Conservation (phyloP, 2,329 filamentous ascomycete genomes). For the Neobulgaria alba region DNA sequence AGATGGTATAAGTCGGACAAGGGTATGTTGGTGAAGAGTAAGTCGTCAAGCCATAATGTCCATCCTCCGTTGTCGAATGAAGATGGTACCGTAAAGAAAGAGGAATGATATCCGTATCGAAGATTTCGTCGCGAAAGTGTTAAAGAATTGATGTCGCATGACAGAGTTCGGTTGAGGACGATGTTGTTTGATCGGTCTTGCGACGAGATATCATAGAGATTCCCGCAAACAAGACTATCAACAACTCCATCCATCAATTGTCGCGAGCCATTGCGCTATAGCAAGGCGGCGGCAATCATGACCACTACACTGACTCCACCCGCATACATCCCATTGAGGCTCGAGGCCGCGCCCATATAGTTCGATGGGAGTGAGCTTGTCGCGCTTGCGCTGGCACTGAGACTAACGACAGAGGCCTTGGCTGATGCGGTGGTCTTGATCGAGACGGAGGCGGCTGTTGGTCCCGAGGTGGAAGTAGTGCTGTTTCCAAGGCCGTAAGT, state of each 20-base stretch:
- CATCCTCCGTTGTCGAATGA: constrained; percentile 2
- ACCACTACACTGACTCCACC: constrained; percentile 42
- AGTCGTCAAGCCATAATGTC: constrained; percentile 20
- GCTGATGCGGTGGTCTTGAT: neutral
- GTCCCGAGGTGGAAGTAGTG: constrained; percentile 21
- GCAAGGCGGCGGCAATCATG: constrained; percentile 40
- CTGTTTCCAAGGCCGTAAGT: constrained; percentile 30
- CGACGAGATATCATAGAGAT: neutral
- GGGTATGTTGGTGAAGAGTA: constrained; percentile 4
- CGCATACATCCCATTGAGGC: constrained; percentile 36
- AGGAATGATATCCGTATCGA: constrained; percentile 19
- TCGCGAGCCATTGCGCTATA: constrained; percentile 33
- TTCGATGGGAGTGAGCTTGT: constrained; percentile 29
- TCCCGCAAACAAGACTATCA: constrained; percentile 1
- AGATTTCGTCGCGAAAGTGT: constrained; percentile 7
- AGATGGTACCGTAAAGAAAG: constrained; percentile 17
- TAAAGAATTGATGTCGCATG: neutral
- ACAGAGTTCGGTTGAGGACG: neutral
- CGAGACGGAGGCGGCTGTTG: constrained; percentile 23
- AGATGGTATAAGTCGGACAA: neutral
- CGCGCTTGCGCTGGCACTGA: constrained; percentile 14
- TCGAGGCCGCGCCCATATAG: constrained; percentile 35
- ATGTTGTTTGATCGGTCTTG: neutral
- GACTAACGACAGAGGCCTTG: constrained; percentile 12
- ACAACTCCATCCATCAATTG: constrained; percentile 4